Conservation (phyloP, 2,329 filamentous ascomycete species). For the Emmonsia crescens region DNA sequence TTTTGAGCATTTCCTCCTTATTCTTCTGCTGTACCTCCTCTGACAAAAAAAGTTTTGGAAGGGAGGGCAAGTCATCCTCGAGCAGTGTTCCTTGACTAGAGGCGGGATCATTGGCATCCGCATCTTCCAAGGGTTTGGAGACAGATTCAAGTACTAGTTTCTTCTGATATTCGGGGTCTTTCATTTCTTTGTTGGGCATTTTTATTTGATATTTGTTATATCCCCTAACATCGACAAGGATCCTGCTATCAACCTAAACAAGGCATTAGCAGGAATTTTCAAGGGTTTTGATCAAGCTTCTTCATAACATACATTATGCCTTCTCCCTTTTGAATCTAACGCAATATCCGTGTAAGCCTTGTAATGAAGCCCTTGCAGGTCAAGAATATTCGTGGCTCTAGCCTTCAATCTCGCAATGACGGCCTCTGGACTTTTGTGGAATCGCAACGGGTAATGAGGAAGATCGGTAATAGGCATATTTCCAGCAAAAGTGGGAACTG, state of each 20-base stretch:
- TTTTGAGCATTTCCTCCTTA: constrained; percentile 30
- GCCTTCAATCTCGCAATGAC: constrained; percentile 22
- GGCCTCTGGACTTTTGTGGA: constrained; percentile 21
- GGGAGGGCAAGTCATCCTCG: neutral
- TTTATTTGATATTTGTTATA: constrained; percentile 35
- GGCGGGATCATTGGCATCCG: neutral
- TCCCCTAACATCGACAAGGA: constrained; percentile 34
- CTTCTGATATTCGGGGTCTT: constrained; percentile 1
- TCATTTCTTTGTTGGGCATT: neutral
- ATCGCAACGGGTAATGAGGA: constrained; percentile 27
- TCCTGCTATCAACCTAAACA: constrained; percentile 33
- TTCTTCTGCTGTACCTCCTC: constrained; percentile 27
- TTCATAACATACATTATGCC: constrained; percentile 2
- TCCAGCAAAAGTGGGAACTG: constrained; percentile 27
- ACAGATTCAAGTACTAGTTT: neutral
- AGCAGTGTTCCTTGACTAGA: neutral
- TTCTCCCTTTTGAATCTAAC: constrained; percentile 14
- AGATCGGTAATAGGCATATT: constrained; percentile 35
- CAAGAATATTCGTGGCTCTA: constrained; percentile 33
- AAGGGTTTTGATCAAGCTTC: neutral
- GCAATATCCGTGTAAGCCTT: constrained; percentile 35
- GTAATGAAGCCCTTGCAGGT: constrained; percentile 35
- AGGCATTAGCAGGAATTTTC: constrained; percentile 12
- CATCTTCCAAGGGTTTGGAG: neutral
- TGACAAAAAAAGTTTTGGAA: neutral